A percentile compares a stretch with the other conserved stretches of the same genome.
phyloP scores from a whole-genome alignment of 139 green algal genomes.

The Nannochloris sp. region DNA sequence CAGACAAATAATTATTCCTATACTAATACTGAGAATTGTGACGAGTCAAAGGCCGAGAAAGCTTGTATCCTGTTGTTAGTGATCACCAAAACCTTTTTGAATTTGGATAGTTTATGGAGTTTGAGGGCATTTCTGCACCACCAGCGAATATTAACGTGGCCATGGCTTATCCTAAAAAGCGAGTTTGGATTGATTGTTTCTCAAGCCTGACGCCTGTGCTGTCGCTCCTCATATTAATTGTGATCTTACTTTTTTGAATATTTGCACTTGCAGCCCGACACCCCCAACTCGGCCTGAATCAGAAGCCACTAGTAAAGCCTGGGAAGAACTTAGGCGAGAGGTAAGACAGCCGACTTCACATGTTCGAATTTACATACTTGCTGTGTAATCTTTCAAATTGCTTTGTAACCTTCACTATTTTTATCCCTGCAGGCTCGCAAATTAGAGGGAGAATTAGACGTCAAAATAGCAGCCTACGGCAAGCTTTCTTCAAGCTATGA shows the following conservation, averaged over 20 bases:
- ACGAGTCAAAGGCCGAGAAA: too few species aligned
- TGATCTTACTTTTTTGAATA: not conserved
- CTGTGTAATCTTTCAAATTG: not conserved
- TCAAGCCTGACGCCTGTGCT: too few species aligned
- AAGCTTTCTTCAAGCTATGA: slow-evolving; percentile 78
- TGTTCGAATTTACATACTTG: not conserved
- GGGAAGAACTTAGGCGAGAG: slow-evolving; percentile 34
- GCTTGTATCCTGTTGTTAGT: too few species aligned
- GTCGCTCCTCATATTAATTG: not conserved
- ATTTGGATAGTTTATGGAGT: not conserved
- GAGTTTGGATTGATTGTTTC: not conserved
- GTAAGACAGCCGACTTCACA: not conserved
- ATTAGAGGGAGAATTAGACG: slow-evolving; percentile 86
- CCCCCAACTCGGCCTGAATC: not conserved
- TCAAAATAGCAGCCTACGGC: slow-evolving; percentile 79
- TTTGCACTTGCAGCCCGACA: not conserved
- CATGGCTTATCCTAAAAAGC: not conserved
- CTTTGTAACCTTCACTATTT: not conserved
- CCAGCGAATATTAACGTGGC: not conserved
- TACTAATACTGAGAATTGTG: too few species aligned
- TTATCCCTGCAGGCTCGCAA: slow-evolving; percentile 60
- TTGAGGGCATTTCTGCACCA: not conserved
- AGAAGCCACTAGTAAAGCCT: slow-evolving; percentile 12
- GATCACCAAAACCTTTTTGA: too few species aligned
- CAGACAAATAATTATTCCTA: too few species aligned